Conservation (phyloP, 1,139 yeast genomes). For the Candida anutae region DNA sequence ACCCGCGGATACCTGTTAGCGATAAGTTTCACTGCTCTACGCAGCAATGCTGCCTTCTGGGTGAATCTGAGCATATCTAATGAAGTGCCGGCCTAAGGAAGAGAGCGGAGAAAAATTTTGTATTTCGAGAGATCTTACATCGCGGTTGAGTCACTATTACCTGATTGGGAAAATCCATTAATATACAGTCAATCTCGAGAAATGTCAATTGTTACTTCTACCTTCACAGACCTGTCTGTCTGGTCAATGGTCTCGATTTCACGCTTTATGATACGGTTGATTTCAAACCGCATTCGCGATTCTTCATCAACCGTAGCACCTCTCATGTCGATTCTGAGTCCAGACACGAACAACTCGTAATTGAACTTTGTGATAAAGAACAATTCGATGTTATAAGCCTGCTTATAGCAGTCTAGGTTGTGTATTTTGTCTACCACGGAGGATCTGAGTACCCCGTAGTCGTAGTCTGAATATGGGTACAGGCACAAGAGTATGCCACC, state of each 20-base stretch:
- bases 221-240: slow-evolving; percentile 19
- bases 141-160: slow-evolving; percentile 33
- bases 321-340: slow-evolving; percentile 46
- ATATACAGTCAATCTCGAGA: slow-evolving; percentile 24
- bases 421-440: slow-evolving; percentile 30
- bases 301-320: slow-evolving; percentile 74
- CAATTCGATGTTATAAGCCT: slow-evolving; percentile 39
- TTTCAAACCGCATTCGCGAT: slow-evolving; percentile 44
- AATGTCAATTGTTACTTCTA: slow-evolving; percentile 60
- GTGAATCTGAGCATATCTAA: slow-evolving; percentile 7
- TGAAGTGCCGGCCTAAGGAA: too few relatives aligned
- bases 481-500: slow-evolving; percentile 48
- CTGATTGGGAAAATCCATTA: slow-evolving; percentile 12
- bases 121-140: slow-evolving; percentile 25
- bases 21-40: slow-evolving; percentile 4
- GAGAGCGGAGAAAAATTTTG: too few relatives aligned
- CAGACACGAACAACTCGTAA: slow-evolving; percentile 48
- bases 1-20: too few relatives aligned
- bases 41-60: not conserved
- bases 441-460: slow-evolving; percentile 28
- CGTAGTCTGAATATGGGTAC: slow-evolving; percentile 39
- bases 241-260: slow-evolving; percentile 16
- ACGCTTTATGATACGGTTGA: slow-evolving; percentile 38
- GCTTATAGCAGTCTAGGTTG: slow-evolving; percentile 42
- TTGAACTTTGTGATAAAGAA: slow-evolving; percentile 56